Evolutionary conservation across 352 stramenopile genomes (phyloP).

Genomic region (Pythium guiyangense): DNA sequence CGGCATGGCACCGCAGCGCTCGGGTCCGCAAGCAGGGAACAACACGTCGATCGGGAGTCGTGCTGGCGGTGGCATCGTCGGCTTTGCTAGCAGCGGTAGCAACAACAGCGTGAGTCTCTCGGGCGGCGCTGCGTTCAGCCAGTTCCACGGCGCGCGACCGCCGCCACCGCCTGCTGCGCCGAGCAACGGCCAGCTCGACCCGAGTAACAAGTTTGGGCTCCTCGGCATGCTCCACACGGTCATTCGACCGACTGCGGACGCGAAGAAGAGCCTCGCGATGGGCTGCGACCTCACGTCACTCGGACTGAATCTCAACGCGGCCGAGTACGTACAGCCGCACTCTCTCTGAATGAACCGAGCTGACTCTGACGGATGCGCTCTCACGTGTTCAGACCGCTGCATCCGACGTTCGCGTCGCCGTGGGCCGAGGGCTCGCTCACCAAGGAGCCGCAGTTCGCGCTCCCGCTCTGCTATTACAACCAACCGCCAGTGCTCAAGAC

Average conservation of each 20-base stretch:
- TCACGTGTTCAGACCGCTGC: conserved; percentile 48
- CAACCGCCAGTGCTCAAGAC: conserved; percentile 96
- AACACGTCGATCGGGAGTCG: conserved; percentile 62
- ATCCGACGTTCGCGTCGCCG: conserved; percentile 79
- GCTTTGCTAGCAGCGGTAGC: conserved; percentile 1
- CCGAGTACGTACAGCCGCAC: conserved; percentile 46
- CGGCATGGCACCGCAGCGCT: conserved; percentile 46
- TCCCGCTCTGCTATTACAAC: conserved; percentile 88
- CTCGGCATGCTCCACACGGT: conserved; percentile 80
- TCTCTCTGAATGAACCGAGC: neutral
- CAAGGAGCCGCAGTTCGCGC: conserved; percentile 80
- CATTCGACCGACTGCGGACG: conserved; percentile 59
- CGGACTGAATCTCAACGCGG: conserved; percentile 79
- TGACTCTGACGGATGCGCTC: conserved; percentile 1
- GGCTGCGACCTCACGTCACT: conserved; percentile 79
- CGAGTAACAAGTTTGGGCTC: conserved; percentile 73
- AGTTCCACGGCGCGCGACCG: conserved; percentile 30
- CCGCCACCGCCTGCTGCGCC: conserved; percentile 11
- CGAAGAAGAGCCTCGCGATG: conserved; percentile 74
- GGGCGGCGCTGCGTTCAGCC: conserved; percentile 52
- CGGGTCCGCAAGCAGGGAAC: conserved; percentile 33
- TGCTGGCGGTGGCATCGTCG: conserved; percentile 4
- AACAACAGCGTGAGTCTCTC: conserved; percentile 37
- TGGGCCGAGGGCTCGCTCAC: conserved; percentile 69
- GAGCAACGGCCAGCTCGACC: conserved; percentile 50